A percentile compares a stretch with the other conserved stretches of the same genome.
Evolutionary conservation across 148 eudicot species (phyloP).

Genomic region (Camellia sinensis): DNA sequence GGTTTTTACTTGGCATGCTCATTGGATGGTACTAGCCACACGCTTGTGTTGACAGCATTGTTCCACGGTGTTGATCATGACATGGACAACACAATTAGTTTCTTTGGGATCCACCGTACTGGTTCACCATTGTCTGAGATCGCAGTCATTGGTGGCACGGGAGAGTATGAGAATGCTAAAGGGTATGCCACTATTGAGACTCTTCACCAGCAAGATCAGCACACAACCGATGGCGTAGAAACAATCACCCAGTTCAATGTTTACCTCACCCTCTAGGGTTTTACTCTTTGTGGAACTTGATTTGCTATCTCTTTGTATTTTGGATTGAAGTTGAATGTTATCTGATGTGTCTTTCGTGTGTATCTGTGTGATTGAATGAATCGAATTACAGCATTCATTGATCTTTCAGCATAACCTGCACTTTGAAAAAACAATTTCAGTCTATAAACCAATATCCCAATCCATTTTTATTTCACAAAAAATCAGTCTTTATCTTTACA

Average conservation of each 20-base stretch:
- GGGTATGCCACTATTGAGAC: constrained; percentile 88
- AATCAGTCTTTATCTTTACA: not conserved
- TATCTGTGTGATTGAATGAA: not conserved
- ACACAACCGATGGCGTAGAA: constrained; percentile 90
- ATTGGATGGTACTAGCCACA: constrained; percentile 79
- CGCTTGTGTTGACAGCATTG: constrained; percentile 65
- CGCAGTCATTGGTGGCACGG: constrained; percentile 83
- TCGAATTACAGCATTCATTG: not conserved
- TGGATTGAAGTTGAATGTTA: not conserved
- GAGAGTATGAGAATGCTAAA: constrained; percentile 75
- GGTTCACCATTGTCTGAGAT: constrained; percentile 71
- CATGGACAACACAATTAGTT: constrained; percentile 61
- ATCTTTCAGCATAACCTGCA: too few relatives aligned
- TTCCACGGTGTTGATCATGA: constrained; percentile 50
- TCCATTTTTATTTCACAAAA: too few relatives aligned
- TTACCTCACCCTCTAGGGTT: constrained; percentile 36
- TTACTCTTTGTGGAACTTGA: too few relatives aligned
- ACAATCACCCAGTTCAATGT: constrained; percentile 74
- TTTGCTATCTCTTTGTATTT: too few relatives aligned
- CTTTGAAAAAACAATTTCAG: not conserved
- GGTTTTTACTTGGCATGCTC: constrained; percentile 93
- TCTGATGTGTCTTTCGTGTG: not conserved
- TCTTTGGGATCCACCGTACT: constrained; percentile 88
- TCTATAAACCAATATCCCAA: not conserved
- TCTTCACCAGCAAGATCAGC: constrained; percentile 72